Evolutionary conservation across 768 basidiomycete genomes (phyloP), one percentile per base, ranked within the genome.

Genomic region (Butyriboletus loyo): DNA sequence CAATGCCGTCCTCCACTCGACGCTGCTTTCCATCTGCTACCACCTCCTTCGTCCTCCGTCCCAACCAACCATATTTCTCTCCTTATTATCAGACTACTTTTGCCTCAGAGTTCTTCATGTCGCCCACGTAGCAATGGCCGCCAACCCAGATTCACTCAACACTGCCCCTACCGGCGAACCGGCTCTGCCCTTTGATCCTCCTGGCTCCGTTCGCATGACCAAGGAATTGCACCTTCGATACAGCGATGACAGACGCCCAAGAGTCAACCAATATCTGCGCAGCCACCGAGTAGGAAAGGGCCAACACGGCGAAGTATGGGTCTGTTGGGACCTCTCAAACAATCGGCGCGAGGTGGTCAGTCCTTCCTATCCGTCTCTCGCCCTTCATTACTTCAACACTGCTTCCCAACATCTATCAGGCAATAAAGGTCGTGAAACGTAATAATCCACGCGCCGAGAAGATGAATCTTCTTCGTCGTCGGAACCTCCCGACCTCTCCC

Each of bases 181-280:
- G 19, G 64, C 56, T 2, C 66, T 67, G 42, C 68, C 69, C 22
- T 70, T 72, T 60, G 73, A 71, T 66, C 75, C 72, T 46, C 66
- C 66, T 59, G 75, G 69, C 46, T 73, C 69, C 50, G 82, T 82
- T 51, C 74, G 75, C 50, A 82, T 81, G 57, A 81, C 82, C 32
- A 66, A 72, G 52, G 64, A 72, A 41, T 67, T 80, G 46, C 64
- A 72, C 49, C 71, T 74, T 49, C 68, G 72, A 54, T 66, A 73
- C 56, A 74, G 72, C 48, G 69, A 70, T 35, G 72, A 72, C 54
- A 64, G 60, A 71, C 76, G 68, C 10, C 68, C 68, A 38, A 81
- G 85, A 73, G 70, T 97, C 59, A 98, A 98, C 74, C 89, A 95
- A 70, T 98, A 96, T 69, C 74, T 84, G 43, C 83, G 93, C 51